These are phyloP conservation scores for Wallacemonas collosoma DNA, from an alignment of 208 protist species.

Conservation along the genomic window DNA sequence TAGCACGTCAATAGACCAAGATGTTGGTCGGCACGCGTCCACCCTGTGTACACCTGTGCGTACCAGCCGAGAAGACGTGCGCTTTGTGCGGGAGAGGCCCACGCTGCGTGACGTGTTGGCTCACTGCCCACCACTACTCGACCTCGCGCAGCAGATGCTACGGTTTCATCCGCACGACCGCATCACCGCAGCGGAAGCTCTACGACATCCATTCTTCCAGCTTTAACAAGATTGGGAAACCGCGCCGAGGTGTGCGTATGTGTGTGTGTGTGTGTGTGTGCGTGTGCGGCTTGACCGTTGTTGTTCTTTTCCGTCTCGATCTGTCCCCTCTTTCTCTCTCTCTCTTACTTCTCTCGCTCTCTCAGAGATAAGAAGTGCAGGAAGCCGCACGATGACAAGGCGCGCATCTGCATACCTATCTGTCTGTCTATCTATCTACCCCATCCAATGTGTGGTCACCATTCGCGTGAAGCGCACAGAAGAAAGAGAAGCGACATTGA, in stretches of 20 bases:
- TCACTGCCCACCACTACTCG: conserved; percentile 51
- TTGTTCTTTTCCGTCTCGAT: conserved; percentile 8
- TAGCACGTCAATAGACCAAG: conserved; percentile 16
- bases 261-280: conserved; percentile 20
- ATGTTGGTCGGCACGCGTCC: conserved; percentile 26
- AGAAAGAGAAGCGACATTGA: too few relatives aligned
- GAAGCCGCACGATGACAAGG: too few relatives aligned
- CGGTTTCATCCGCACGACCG: conserved; percentile 87
- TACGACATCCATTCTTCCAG: conserved; percentile 84
- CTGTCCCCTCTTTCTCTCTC: too few relatives aligned
- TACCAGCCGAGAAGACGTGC: conserved; percentile 41
- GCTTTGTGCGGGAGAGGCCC: conserved; percentile 57
- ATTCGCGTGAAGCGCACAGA: too few relatives aligned
- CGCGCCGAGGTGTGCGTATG: too few relatives aligned
- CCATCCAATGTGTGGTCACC: too few relatives aligned
- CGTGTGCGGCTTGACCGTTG: conserved; percentile 13
- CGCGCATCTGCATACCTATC: too few relatives aligned
- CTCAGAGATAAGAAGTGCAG: too few relatives aligned
- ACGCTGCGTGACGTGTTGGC: conserved; percentile 63
- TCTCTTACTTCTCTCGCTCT: too few relatives aligned
- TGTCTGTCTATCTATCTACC: too few relatives aligned
- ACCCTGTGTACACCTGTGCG: conserved; percentile 33
- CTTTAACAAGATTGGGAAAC: background rate
- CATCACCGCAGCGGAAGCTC: conserved; percentile 88
- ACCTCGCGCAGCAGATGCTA: conserved; percentile 73